Evolutionary conservation across 306 rosid genomes (phyloP).

Genomic region (Medicago arabica): DNA sequence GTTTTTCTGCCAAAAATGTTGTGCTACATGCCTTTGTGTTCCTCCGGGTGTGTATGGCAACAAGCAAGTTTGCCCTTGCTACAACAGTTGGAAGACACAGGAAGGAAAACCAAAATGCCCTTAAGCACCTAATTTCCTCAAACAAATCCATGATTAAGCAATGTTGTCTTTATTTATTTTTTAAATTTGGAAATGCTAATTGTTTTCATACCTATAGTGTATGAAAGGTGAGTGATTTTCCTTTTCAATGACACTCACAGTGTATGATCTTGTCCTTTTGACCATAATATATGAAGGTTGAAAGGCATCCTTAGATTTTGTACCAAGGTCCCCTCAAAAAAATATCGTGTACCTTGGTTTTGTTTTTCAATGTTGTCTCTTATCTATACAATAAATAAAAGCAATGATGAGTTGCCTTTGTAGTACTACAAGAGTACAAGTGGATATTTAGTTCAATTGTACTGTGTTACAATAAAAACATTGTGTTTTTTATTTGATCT

Average conservation of each 20-base stretch:
- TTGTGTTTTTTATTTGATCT: too few relatives aligned
- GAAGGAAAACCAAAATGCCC: constrained; percentile 97
- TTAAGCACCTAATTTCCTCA: constrained; percentile 10
- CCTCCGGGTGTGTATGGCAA: constrained; percentile 86
- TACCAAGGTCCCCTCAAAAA: too few relatives aligned
- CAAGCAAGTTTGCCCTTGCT: constrained; percentile 85
- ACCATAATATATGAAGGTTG: constrained; percentile 20
- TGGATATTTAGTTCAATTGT: not conserved
- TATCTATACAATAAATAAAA: not conserved
- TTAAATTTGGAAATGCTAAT: not conserved
- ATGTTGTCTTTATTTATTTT: not conserved
- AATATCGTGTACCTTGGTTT: not conserved
- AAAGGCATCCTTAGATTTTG: not conserved
- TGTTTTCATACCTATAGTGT: constrained; percentile 1
- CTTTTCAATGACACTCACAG: constrained; percentile 1
- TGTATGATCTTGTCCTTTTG: not conserved
- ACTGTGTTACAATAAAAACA: not conserved
- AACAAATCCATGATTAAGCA: not conserved
- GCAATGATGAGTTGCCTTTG: not conserved
- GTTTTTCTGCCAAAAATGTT: constrained; percentile 92
- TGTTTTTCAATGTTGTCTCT: not conserved
- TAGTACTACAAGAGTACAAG: not conserved
- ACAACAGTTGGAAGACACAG: constrained; percentile 93
- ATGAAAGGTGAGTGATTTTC: not conserved
- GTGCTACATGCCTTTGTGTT: constrained; percentile 79